phyloP scores from a whole-genome alignment of 2,329 filamentous ascomycete genomes.

The Ramularia endophylla region DNA sequence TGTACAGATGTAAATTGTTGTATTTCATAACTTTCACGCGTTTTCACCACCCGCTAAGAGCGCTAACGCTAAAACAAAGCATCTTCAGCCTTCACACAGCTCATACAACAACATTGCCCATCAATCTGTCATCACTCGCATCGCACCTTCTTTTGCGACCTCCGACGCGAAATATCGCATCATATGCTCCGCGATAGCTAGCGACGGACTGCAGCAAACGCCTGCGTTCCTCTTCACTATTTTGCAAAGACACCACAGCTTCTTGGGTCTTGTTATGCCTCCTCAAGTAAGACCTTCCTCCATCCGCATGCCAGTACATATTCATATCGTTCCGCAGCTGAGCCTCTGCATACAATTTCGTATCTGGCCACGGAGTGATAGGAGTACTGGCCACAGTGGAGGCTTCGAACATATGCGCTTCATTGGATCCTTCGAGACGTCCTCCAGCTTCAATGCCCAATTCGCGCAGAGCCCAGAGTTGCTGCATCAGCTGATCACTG shows the following conservation, averaged over 20 bases:
- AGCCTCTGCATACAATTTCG: slow-evolving; percentile 25
- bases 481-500: slow-evolving; percentile 3
- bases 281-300: slow-evolving; percentile 43
- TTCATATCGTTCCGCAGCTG: slow-evolving; percentile 41
- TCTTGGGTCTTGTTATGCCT: slow-evolving; percentile 41
- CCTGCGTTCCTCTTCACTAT: slow-evolving; percentile 13
- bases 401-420: neutral
- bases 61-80: too few relatives aligned
- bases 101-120: too few relatives aligned
- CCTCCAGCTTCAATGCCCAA: slow-evolving; percentile 2
- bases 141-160: too few relatives aligned
- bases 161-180: slow-evolving; percentile 4
- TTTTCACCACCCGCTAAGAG: too few relatives aligned
- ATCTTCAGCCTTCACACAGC: too few relatives aligned
- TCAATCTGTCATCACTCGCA: too few relatives aligned
- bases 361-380: slow-evolving; percentile 17
- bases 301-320: slow-evolving; percentile 42
- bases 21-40: too few relatives aligned
- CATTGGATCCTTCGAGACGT: slow-evolving; percentile 3
- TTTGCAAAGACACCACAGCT: slow-evolving; percentile 35
- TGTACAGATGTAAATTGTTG: too few relatives aligned
- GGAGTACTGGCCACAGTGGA: neutral
- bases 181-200: slow-evolving; percentile 8
- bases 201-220: slow-evolving; percentile 6
- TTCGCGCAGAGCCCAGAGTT: slow-evolving; percentile 7